phyloP scores from a whole-genome alignment of 2,329 filamentous ascomycete species.

The Pestalotiopsis sp. region DNA sequence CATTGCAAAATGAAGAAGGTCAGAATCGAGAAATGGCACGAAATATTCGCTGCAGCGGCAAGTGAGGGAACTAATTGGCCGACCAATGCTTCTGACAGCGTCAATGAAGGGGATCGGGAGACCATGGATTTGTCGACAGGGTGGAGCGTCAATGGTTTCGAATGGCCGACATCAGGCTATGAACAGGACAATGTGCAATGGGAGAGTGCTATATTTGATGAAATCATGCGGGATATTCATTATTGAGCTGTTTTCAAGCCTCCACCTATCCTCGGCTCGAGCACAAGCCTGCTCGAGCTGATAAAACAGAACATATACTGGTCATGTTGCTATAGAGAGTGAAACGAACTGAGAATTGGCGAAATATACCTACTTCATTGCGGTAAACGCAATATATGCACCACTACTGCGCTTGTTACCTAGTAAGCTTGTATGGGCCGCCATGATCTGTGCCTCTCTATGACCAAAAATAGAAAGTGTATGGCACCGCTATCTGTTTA shows the following conservation, averaged over 20 bases:
- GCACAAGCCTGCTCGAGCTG: too few species aligned
- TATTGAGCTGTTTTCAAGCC: neutral
- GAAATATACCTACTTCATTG: too few species aligned
- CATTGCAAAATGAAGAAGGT: neutral
- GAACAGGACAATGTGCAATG: neutral
- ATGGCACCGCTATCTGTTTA: too few species aligned
- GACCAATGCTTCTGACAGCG: neutral
- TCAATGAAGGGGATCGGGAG: neutral
- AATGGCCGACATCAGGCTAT: neutral
- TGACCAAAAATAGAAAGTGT: too few species aligned
- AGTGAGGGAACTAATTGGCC: neutral
- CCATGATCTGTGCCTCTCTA: too few species aligned
- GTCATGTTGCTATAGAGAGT: too few species aligned
- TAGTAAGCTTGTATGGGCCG: too few species aligned
- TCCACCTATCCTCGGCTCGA: too few species aligned
- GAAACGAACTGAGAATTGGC: too few species aligned
- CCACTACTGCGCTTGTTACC: too few species aligned
- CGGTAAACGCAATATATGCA: too few species aligned
- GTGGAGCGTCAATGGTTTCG: neutral
- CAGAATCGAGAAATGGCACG: neutral
- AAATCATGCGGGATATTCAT: conserved; percentile 2
- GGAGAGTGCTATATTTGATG: conserved; percentile 3
- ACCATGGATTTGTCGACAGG: neutral
- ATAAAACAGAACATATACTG: too few species aligned
- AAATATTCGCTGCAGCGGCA: neutral